Evolutionary conservation across 2,329 filamentous ascomycete species (phyloP), one percentile per base, ranked within the genome.

Genomic region (Cladophialophora bantiana): DNA sequence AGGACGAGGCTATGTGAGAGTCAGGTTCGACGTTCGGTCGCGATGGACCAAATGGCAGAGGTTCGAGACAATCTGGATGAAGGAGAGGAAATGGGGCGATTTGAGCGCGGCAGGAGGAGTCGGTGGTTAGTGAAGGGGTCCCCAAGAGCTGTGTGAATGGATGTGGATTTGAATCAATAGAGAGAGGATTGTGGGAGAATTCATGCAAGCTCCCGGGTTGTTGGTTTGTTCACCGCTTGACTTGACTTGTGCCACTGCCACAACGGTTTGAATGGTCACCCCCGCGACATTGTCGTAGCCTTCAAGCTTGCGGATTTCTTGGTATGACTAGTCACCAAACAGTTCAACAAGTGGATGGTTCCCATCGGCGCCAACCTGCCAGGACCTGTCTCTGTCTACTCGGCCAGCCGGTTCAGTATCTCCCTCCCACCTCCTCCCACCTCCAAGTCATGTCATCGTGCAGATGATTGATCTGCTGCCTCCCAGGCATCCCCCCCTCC

Each of bases 221-320:
- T 26, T 26, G 26, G 45, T 59, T 38, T 50, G 42, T 61, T 61
- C 59, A 61, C 59, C 59, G 59, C 59, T 61, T 61, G 59, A 61
- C 59, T 26, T 26, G 26, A 26, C 26, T 26, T 54, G 59, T 61
- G 59, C 59, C 59, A 61, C 59, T 26, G 26, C 26, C 26, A 26
- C 26, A 26, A 58, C 13, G 31, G 34, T 42, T n/a, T 42, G n/a
- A 55, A 55, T 54, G 36, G 59, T 61, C 32, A 53, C 18, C 38
- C 59, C 59, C 59, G 59, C 48, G 45, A 53, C 38, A 61, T 61
- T 52, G 42, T 61, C 59, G 59, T 50, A 35, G 42, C 34, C 42
- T 32, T 34, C 45, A 38, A 52, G 59, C 45, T 57, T 61, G 32
- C 59, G 40, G 57, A 26, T 36, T 45, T 34, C 59, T 61, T 61